Evolutionary conservation across 345 rosid genomes (phyloP), one percentile per base, ranked within the genome.

Genomic region (Rubroshorea leprosula): DNA sequence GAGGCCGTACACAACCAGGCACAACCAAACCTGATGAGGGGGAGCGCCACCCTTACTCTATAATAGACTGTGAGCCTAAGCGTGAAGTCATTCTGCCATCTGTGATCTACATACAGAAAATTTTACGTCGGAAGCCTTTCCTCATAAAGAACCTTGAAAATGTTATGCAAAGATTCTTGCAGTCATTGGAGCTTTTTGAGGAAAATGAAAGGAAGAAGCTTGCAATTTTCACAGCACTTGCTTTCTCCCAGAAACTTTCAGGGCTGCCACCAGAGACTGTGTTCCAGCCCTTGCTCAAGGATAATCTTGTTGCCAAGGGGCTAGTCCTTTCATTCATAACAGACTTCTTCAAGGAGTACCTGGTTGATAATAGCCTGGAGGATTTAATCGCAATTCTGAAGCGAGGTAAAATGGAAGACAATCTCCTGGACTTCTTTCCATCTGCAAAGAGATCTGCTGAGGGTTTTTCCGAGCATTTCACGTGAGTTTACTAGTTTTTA

Each of bases 211-310:
- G 97, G 80, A 94, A 86, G 89, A 94, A 94, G 77, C 83, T 94
- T 67, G 97, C 96, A 5, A 86, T 94, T 68, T 94, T 94, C 83
- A 84, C 97, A 21, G 97, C 99, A 2, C 92, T 94, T 70, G 89
- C 96, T 15, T 90, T 94, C 77, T 90, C 99, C 57, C 99, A 90
- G 90, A 94, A 90, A 71, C 79, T 90, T 39, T 93, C 99, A 5
- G 99, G 99, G 60, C 84, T 94, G 56, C 99, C 97, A 51, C 93
- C 96, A 0, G 99, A 94, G 81, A 87, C 95, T 24, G 99, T 94
- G 57, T 87, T 94, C 77, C 96, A 90, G 77, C 97, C 97, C 35
- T 64, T 90, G 76, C 90, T 94, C 45, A 94, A 94, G 83, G 99
- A 90, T 74, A 90, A 94, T 75, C 99, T 94, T 59, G 96, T 90